Base-by-base conservation (phyloP, 2,329 filamentous ascomycete species). In the Colletotrichum euphorbiae region DNA sequence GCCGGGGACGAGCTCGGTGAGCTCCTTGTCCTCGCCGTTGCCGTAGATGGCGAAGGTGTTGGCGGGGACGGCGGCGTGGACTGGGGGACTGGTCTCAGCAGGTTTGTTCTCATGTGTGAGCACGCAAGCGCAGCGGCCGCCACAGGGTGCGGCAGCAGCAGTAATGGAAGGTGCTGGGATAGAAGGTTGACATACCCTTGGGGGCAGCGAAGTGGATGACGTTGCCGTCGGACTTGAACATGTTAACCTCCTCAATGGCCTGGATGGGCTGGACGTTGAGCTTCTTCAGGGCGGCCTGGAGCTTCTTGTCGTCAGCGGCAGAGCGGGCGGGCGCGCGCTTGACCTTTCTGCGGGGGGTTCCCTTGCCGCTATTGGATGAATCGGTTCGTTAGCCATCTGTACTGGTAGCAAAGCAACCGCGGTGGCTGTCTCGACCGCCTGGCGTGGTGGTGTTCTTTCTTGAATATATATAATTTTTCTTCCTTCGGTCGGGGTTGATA, bases 21-120 rank as follows among this genome's bases (percentile, higher is more conserved):
- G 93, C 87, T 99, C 96, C 90, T 99, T 99, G 86, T 99, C 96
- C 87, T 99, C 96, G 74, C 95, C 96, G 82, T 93, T 91, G 76
- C 96, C 96, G 88, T 98, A 99, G 87, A 99, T 97, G 84, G 96
- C 96, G 83, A 98, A 99, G 82, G 96, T 99, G 91, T 99, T 99
- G 83, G 94, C 90, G 77, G 95, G 94, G 75, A 98, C 94, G 71
- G 96, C 93, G 73, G 95, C 96, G 86, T 99, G 96, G 74, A 99
- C 96, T 99, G 75, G n/a, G 0, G 33, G 4, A 15, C n/a, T 13
- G 12, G 52, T 66, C 40, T 62, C 51, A 66, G 62, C 31, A 19
- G 40, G 42, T 5, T 36, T 9, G 13, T 12, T 62, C 13, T 56
- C 17, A 24, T n/a, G 1, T 15, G n/a, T 7, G 42, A 19, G 28